Base-by-base conservation (phyloP, 306 rosid genomes). In the Betula pendula region DNA sequence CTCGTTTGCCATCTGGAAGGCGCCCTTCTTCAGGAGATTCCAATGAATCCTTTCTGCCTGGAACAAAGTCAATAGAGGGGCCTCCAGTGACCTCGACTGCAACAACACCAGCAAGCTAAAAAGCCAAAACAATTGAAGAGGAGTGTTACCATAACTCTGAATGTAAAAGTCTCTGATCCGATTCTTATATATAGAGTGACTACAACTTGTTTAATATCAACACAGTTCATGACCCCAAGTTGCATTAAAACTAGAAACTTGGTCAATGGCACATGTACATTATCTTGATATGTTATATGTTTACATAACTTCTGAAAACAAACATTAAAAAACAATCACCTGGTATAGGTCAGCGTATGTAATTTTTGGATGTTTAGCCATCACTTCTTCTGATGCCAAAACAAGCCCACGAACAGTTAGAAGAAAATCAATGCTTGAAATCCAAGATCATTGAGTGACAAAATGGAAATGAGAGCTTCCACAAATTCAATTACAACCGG, bases 51-150 rank as follows among this genome's bases (percentile, higher is more conserved):
- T 89, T 88, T 88, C 97, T 95, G 16, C 99, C 97, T 0, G 97
- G 89, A 77, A 87, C 71, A 83, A 92, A 89, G 45, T 87, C 71
- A 55, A 95, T 89, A 14, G 97, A 76, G 60, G 97, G 97, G 73
- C 98, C 97, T 38, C 98, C 97, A 10, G 96, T 92, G 72, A 92
- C 79, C 84, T 95, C 99, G 4, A 90, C 93, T 4, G 97, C 97
- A 33, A 95, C 93, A 83, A 95, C 81, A 65, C 99, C 97, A 82
- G 99, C 97, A 45, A 95, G 93, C 97, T 92, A 85, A 72, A 80
- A 88, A 75, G 12, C 43, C 67, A 72, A 42, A 25, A 47, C 44
- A 68, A 55, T 38, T 31, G 1, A 15, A 52, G 19, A 63, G 50
- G 72, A 77, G 14, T 79, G 38, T 69, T 73, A 51, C 58, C 10